A percentile compares a stretch with the other conserved stretches of the same genome.
These are phyloP conservation scores for Pholiota microspora DNA, from an alignment of 768 basidiomycete species.

Conservation along the genomic window DNA sequence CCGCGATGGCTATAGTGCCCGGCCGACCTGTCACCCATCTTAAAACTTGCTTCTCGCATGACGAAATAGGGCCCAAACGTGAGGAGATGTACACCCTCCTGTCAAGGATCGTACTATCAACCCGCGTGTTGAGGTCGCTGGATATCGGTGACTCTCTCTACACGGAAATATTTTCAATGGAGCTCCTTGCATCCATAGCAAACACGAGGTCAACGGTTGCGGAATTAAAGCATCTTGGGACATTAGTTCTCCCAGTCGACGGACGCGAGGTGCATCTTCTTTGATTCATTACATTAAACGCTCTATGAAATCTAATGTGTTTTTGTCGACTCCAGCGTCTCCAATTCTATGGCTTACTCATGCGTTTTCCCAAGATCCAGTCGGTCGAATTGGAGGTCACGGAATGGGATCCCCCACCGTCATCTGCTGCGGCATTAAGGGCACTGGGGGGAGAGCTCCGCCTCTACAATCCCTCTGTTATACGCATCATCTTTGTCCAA, in stretches of 20 bases:
- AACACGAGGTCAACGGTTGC: constrained; percentile 28
- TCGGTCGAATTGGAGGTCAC: constrained; percentile 65
- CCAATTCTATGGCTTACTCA: constrained; percentile 57
- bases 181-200: constrained; percentile 45
- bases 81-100: constrained; percentile 50
- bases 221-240: constrained; percentile 59
- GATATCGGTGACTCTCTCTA: constrained; percentile 65
- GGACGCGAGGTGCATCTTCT: constrained; percentile 44
- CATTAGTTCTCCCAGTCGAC: constrained; percentile 59
- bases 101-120: constrained; percentile 43
- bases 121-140: constrained; percentile 44
- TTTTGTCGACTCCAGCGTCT: constrained; percentile 43
- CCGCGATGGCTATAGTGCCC: constrained; percentile 54
- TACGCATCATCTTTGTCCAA: constrained; percentile 57
- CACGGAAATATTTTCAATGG: constrained; percentile 50
- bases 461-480: constrained; percentile 54
- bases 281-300: constrained; percentile 5
- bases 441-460: constrained; percentile 60
- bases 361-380: constrained; percentile 47
- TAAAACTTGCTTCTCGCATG: constrained; percentile 67
- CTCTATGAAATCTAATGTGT: constrained; percentile 4
- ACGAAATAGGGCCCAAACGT: constrained; percentile 46
- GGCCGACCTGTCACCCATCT: constrained; percentile 57
- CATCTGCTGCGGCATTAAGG: constrained; percentile 49
- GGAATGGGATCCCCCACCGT: constrained; percentile 61